Conservation (phyloP, 1,284 basidiomycete genomes). For the Melampsora occidentalis region DNA sequence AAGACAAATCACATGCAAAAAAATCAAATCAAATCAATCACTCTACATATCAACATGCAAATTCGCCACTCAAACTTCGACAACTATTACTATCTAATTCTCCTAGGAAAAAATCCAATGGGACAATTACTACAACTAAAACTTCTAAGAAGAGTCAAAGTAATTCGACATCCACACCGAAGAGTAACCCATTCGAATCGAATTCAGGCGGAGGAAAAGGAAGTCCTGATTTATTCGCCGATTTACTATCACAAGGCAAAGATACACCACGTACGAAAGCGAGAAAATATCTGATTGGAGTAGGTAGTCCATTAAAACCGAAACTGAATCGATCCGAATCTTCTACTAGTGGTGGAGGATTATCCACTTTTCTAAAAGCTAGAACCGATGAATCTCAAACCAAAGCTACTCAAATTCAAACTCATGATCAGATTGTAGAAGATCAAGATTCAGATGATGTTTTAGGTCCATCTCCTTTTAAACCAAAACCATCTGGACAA, state of each 20-base stretch:
- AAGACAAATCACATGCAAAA: slow-evolving; percentile 8
- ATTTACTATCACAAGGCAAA: slow-evolving; percentile 24
- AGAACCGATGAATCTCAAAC: neutral
- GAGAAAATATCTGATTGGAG: slow-evolving; percentile 20
- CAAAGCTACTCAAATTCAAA: neutral
- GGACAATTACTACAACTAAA: neutral
- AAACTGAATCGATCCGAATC: neutral
- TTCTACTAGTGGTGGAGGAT: neutral
- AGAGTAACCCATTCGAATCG: slow-evolving; percentile 26
- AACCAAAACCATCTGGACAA: slow-evolving; percentile 15
- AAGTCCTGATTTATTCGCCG: slow-evolving; percentile 32
- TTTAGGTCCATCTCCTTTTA: slow-evolving; percentile 42
- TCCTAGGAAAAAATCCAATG: slow-evolving; percentile 30
- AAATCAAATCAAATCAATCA: slow-evolving; percentile 20
- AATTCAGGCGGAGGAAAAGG: slow-evolving; percentile 39
- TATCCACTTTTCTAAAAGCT: slow-evolving; percentile 32
- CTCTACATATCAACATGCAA: slow-evolving; percentile 11
- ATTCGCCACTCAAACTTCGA: slow-evolving; percentile 33
- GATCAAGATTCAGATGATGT: slow-evolving; percentile 28
- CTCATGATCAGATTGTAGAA: neutral
- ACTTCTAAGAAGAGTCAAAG: neutral
- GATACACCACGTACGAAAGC: slow-evolving; percentile 43
- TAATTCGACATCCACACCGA: slow-evolving; percentile 4
- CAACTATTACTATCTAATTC: slow-evolving; percentile 22
- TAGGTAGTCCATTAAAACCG: slow-evolving; percentile 37